Evolutionary conservation across 805 yeast species (phyloP).

Genomic region (Yarrowia yakushimensis): DNA sequence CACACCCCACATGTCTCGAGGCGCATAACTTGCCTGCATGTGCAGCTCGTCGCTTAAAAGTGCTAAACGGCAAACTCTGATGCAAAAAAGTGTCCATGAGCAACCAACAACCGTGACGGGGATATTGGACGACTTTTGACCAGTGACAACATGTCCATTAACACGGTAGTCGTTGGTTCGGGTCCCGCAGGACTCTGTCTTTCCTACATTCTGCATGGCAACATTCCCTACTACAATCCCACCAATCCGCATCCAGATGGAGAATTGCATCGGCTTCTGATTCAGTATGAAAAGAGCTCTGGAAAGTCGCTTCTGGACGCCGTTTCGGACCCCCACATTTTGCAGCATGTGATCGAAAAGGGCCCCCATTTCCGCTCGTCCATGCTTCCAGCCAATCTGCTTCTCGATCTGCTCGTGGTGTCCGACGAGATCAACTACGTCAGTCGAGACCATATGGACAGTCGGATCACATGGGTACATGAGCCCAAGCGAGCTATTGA

Average conservation of each 20-base stretch:
- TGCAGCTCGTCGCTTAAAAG: neutral
- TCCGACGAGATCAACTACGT: conserved; percentile 33
- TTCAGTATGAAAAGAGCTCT: neutral
- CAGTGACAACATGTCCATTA: neutral
- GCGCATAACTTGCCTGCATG: neutral
- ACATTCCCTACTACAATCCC: conserved; percentile 36
- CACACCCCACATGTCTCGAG: neutral
- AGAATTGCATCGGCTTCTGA: conserved; percentile 31
- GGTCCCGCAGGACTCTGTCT: conserved; percentile 38
- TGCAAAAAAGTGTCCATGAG: conserved; percentile 14
- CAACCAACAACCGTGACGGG: neutral
- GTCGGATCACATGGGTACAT: conserved; percentile 34
- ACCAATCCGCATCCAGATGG: conserved; percentile 36
- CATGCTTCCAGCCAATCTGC: conserved; percentile 32
- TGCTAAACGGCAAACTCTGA: neutral
- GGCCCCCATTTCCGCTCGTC: conserved; percentile 30
- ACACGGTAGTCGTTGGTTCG: conserved; percentile 30
- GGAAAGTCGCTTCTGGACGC: conserved; percentile 29
- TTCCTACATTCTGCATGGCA: conserved; percentile 36
- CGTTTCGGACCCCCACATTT: conserved; percentile 28
- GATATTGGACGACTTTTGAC: neutral
- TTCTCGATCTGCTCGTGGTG: conserved; percentile 34
- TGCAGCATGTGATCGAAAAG: conserved; percentile 29
- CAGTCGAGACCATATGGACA: conserved; percentile 28
- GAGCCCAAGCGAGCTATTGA: conserved; percentile 25